Evolutionary conservation across 805 yeast species (phyloP), one percentile per base, ranked within the genome.

Genomic region (Spathaspora arborariae): DNA sequence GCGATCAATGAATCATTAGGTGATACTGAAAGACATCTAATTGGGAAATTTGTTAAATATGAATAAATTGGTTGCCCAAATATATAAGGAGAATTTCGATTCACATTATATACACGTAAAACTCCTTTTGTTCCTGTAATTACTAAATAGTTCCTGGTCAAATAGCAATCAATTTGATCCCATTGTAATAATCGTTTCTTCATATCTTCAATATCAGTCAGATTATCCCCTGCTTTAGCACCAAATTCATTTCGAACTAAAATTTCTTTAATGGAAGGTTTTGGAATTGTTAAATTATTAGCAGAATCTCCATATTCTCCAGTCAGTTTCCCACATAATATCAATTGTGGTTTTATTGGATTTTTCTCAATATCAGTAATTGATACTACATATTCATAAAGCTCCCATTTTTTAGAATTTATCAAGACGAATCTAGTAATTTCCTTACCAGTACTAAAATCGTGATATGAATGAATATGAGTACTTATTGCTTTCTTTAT

Each of bases 41-140:
- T 84, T 1, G 92, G 91, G 58, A 87, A 86, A 45, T 76, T 78
- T 9, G 88, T 82, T 34, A 78, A 69, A 57, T 86, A 81, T 0
- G 87, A 78, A 63, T 85, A 88, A 1, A 90, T 69, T 0, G 85
- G 80, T 49, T 72, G 70, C 2, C 96, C 96, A 26, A 70, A 34
- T 9, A 68, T 69, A 40, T 58, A 59, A 1, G 60, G 52, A 13
- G 60, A 51, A 13, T 49, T 38, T 19, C 56, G 42, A 11, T 56
- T 51, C 13, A 87, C 58, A 56, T 85, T 87, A 46, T 80, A 76
- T 1, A 88, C 81, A 46, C 88, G 68, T 49, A 90, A 67, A 24
- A 82, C 75, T 0, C 96, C 96, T 47, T 80, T 72, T 0, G 90
- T 80, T 3, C 86, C 94, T 0, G 91, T 78, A 7, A 90, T 78